Conservation (phyloP, 179 eudicot species). For the Kewa caespitosa region DNA sequence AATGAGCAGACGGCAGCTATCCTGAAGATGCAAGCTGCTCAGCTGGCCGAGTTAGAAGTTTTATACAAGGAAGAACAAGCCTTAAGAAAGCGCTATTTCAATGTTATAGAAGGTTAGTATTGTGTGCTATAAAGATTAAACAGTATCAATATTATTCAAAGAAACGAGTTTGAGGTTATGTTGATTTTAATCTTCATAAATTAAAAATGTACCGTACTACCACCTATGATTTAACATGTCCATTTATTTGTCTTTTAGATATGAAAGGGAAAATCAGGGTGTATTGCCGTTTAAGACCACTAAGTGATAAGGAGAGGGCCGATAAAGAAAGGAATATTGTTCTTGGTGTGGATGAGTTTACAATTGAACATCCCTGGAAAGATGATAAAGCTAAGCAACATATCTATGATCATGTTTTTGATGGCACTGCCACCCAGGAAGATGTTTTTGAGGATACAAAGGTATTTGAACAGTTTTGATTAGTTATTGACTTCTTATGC, state of each 20-base stretch:
- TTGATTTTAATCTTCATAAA: neutral
- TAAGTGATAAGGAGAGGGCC: slow-evolving; percentile 67
- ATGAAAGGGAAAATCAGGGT: slow-evolving; percentile 99
- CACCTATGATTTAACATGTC: slow-evolving; percentile 5
- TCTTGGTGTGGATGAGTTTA: slow-evolving; percentile 73
- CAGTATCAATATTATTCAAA: neutral
- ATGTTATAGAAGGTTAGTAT: slow-evolving; percentile 77
- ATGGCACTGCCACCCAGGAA: slow-evolving; percentile 81
- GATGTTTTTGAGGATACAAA: slow-evolving; percentile 92
- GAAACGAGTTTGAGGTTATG: neutral
- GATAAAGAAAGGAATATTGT: slow-evolving; percentile 61
- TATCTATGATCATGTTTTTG: slow-evolving; percentile 88
- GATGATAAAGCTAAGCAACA: slow-evolving; percentile 88
- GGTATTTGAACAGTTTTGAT: slow-evolving; percentile 36
- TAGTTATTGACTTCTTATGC: neutral
- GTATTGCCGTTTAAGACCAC: slow-evolving; percentile 85
- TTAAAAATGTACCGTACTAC: too few relatives aligned
- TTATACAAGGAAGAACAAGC: slow-evolving; percentile 90
- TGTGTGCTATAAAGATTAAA: neutral
- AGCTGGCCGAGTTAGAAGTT: slow-evolving; percentile 74
- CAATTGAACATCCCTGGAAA: slow-evolving; percentile 92
- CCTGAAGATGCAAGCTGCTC: slow-evolving; percentile 91
- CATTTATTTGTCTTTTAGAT: slow-evolving; percentile 41
- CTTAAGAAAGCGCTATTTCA: slow-evolving; percentile 80
- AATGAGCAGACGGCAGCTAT: slow-evolving; percentile 95